Evolutionary conservation across 176 grass and related monocot genomes (phyloP).

Genomic region (Olyra latifolia): DNA sequence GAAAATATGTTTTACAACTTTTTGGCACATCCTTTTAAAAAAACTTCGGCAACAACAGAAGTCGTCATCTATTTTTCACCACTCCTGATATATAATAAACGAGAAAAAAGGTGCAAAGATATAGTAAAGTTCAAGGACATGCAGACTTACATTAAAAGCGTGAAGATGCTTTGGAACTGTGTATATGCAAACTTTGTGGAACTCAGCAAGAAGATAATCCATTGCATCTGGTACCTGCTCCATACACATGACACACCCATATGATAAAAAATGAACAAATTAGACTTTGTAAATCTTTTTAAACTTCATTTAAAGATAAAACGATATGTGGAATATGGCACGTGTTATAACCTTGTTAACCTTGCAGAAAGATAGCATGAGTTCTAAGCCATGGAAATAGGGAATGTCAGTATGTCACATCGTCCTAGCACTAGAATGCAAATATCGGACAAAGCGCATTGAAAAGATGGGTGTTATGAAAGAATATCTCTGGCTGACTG

Average conservation of each 20-base stretch:
- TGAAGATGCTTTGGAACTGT: conserved; percentile 91
- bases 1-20: not conserved
- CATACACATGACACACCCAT: conserved; percentile 30
- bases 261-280: not conserved
- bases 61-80: not conserved
- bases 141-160: conserved; percentile 79
- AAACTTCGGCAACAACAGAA: not conserved
- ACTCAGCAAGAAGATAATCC: conserved; percentile 86
- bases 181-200: conserved; percentile 89
- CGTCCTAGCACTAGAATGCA: not conserved
- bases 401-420: not conserved
- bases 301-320: conserved; percentile 22
- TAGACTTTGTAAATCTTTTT: not conserved
- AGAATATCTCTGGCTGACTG: not conserved
- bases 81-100: conserved; percentile 24
- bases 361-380: conserved; percentile 1
- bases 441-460: not conserved
- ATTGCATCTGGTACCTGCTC: conserved; percentile 67
- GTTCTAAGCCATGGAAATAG: not conserved
- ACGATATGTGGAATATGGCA: not conserved
- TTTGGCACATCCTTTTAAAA: not conserved
- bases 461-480: not conserved
- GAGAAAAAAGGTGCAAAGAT: conserved; percentile 8
- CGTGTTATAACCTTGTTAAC: not conserved
- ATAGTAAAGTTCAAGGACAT: conserved; percentile 1